phyloP scores from a whole-genome alignment of 768 basidiomycete species.

The Tricholoma bakamatsutake region DNA sequence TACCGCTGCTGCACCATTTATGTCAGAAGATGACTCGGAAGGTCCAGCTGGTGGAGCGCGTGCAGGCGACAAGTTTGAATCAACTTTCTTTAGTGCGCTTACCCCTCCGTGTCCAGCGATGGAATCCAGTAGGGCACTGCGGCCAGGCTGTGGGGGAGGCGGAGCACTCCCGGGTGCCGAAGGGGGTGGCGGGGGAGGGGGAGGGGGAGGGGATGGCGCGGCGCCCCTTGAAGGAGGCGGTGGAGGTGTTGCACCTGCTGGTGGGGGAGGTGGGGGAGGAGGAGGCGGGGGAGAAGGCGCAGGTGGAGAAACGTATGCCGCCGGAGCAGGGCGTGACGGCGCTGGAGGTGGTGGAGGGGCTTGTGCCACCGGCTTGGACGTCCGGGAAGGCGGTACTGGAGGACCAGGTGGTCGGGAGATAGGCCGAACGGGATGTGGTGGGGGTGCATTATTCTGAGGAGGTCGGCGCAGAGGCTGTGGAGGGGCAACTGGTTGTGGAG shows the following conservation, averaged over 20 bases:
- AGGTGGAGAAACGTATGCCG: slow-evolving; percentile 27
- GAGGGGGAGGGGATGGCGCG: slow-evolving; percentile 17
- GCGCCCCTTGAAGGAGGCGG: slow-evolving; percentile 21
- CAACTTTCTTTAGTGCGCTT: slow-evolving; percentile 10
- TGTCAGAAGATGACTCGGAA: slow-evolving; percentile 11
- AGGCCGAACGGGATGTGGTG: slow-evolving; percentile 16
- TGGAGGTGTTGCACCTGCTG: slow-evolving; percentile 24
- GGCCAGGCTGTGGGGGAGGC: slow-evolving; percentile 53
- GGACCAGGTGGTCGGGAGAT: slow-evolving; percentile 1
- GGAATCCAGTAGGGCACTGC: slow-evolving; percentile 22
- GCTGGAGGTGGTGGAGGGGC: slow-evolving; percentile 17
- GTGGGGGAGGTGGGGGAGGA: slow-evolving; percentile 27
- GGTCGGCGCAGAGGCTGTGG: slow-evolving; percentile 15
- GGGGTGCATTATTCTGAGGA: slow-evolving; percentile 8
- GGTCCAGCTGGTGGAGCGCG: slow-evolving; percentile 10
- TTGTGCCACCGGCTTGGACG: slow-evolving; percentile 7
- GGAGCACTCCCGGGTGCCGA: slow-evolving; percentile 25
- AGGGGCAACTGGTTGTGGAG: slow-evolving; percentile 12
- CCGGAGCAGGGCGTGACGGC: slow-evolving; percentile 28
- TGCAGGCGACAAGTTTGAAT: slow-evolving; percentile 8
- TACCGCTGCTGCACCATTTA: slow-evolving; percentile 24
- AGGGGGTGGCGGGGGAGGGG: slow-evolving; percentile 39
- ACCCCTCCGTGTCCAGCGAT: slow-evolving; percentile 12
- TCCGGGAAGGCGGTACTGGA: slow-evolving; percentile 7
- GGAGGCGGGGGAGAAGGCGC: slow-evolving; percentile 27